Conservation (phyloP, 352 stramenopile genomes). For the Globisporangium nagaii region DNA sequence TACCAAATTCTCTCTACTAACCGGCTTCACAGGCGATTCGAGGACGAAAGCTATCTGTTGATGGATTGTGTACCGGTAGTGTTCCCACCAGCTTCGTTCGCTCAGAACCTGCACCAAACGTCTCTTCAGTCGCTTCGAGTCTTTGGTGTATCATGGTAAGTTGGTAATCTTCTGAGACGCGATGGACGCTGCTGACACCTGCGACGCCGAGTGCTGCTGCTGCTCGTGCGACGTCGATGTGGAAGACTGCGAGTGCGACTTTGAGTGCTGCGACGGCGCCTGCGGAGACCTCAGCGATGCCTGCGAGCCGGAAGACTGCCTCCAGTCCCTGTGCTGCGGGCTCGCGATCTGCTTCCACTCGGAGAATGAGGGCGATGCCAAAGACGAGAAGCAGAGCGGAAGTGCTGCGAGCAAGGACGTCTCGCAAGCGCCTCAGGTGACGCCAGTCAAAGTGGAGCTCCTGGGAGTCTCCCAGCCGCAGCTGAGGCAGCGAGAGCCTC, state of each 20-base stretch:
- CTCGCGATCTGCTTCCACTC: background rate
- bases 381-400: conserved; percentile 2
- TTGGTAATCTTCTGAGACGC: no score
- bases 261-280: conserved; percentile 4
- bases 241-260: conserved; percentile 1
- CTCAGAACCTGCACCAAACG: no score
- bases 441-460: background rate
- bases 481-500: background rate
- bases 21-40: no score
- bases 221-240: conserved; percentile 4
- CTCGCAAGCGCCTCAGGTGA: background rate
- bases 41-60: no score
- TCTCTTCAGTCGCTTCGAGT: no score
- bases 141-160: no score
- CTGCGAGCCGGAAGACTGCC: background rate
- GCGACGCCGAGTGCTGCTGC: conserved; percentile 4
- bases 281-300: background rate
- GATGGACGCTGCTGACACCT: background rate
- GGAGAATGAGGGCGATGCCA: background rate
- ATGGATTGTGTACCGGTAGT: no score
- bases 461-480: background rate
- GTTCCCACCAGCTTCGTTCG: no score
- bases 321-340: conserved; percentile 1
- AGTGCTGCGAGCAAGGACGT: background rate
- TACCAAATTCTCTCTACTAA: no score